A percentile compares a stretch with the other conserved stretches of the same genome.
Evolutionary conservation across 2,329 filamentous ascomycete species (phyloP).

Genomic region (Neonectria coccinea): DNA sequence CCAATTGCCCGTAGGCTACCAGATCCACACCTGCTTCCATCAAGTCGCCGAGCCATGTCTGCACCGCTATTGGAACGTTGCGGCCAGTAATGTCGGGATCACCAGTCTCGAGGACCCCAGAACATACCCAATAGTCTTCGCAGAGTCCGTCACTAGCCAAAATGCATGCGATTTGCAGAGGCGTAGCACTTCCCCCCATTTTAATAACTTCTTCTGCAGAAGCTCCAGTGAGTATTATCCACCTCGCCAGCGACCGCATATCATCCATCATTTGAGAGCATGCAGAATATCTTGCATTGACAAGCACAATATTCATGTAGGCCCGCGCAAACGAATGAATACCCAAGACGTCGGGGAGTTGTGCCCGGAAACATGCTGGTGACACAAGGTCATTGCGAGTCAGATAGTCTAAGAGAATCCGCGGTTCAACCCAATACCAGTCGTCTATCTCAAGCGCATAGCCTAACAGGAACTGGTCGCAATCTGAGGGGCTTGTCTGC

Average conservation of each 20-base stretch:
- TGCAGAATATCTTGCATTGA: not conserved
- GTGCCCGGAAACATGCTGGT: not conserved
- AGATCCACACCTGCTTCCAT: constrained; percentile 20
- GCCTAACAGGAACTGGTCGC: fast-evolving
- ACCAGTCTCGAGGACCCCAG: not conserved
- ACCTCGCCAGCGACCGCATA: not conserved
- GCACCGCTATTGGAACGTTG: not conserved
- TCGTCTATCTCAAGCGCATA: not conserved
- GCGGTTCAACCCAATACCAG: not conserved
- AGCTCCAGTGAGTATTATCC: constrained; percentile 6
- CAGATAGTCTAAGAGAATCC: not conserved
- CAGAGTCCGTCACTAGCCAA: not conserved
- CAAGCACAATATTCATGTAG: not conserved
- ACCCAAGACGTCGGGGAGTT: not conserved
- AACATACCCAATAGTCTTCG: too few species aligned
- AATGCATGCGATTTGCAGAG: not conserved
- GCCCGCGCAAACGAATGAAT: not conserved
- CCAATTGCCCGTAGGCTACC: constrained; percentile 15
- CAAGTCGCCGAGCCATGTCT: constrained; percentile 21
- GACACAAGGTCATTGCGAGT: not conserved
- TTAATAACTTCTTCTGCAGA: not conserved
- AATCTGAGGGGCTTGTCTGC: not conserved
- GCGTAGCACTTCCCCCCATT: not conserved
- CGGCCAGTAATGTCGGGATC: not conserved
- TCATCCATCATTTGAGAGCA: not conserved